Conservation (phyloP, 1,284 basidiomycete species). For the Paramarasmius palmivorus region DNA sequence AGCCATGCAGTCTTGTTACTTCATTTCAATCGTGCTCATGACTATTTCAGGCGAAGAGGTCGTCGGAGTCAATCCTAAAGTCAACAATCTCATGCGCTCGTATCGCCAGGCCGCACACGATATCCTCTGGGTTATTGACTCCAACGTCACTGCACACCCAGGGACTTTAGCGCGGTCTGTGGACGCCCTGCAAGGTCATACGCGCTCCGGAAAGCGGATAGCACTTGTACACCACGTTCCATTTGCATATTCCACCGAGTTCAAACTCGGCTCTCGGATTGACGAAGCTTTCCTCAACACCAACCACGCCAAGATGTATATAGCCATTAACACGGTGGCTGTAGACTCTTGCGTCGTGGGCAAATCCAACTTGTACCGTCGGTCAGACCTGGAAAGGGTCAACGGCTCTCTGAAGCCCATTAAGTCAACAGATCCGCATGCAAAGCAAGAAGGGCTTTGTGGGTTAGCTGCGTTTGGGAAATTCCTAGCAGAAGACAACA, state of each 20-base stretch:
- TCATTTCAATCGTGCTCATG: conserved; percentile 9
- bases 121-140: conserved; percentile 96
- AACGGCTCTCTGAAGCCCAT: conserved; percentile 59
- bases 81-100: conserved; percentile 92
- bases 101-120: conserved; percentile 84
- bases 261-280: conserved; percentile 75
- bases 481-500: conserved; percentile 94
- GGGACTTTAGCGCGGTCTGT: conserved; percentile 89
- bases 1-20: conserved; percentile 25
- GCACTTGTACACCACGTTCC: conserved; percentile 97
- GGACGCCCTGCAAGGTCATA: conserved; percentile 58
- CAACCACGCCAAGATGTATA: conserved; percentile 99
- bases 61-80: conserved; percentile 95
- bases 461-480: conserved; percentile 82
- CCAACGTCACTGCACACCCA: conserved; percentile 81
- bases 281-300: conserved; percentile 97
- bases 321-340: conserved; percentile 87
- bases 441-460: conserved; percentile 32
- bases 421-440: conserved; percentile 24
- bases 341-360: conserved; percentile 97
- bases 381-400: conserved; percentile 80
- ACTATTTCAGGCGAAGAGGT: conserved; percentile 60
- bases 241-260: conserved; percentile 76
- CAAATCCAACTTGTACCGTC: conserved; percentile 94
- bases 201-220: conserved; percentile 49